These are phyloP conservation scores for Triticum urartu DNA, from an alignment of 176 grass and related monocot genomes.

Conservation along the genomic window DNA sequence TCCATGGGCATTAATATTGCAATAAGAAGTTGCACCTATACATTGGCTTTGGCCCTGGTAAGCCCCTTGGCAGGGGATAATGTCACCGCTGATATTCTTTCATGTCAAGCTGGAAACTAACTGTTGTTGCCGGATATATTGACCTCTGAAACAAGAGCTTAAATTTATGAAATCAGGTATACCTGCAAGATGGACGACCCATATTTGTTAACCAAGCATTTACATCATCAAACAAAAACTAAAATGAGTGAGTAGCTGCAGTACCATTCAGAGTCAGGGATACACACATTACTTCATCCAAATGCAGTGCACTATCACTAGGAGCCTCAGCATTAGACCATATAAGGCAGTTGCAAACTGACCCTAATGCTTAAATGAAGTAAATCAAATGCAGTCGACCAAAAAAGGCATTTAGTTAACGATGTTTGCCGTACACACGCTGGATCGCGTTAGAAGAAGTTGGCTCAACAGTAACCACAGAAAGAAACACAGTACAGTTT, in stretches of 20 bases:
- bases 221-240: neutral
- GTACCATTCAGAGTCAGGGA: constrained; percentile 15
- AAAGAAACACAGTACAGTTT: neutral
- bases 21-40: constrained; percentile 25
- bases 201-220: constrained; percentile 17
- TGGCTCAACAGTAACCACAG: neutral
- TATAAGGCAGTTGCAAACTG: constrained; percentile 9
- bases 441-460: constrained; percentile 16
- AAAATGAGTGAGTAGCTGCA: constrained; percentile 13
- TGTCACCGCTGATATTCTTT: constrained; percentile 41
- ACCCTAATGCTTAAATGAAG: neutral
- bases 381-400: neutral
- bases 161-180: neutral
- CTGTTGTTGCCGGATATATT: constrained; percentile 38
- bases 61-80: constrained; percentile 47
- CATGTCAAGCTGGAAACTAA: constrained; percentile 29
- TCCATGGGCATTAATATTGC: constrained; percentile 52
- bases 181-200: constrained; percentile 15
- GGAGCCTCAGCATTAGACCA: neutral
- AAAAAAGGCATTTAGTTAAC: neutral
- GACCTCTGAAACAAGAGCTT: neutral
- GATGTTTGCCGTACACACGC: neutral
- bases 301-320: no score
- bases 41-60: constrained; percentile 51
- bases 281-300: neutral